Conservation (phyloP, 441 rosid genomes). For the Eutrema salsugineum region DNA sequence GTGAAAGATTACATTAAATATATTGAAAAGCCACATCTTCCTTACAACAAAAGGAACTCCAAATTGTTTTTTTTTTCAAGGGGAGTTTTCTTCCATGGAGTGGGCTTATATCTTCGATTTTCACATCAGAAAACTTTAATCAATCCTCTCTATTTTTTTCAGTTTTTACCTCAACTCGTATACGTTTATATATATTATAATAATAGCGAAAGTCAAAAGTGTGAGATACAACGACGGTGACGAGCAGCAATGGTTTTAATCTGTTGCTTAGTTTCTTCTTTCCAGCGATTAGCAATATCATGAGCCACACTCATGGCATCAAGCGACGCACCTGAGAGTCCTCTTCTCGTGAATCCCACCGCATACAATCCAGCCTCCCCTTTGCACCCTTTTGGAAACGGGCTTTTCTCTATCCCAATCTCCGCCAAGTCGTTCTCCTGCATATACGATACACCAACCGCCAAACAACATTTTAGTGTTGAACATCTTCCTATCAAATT, state of each 20-base stretch:
- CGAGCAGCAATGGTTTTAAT: slow-evolving; percentile 42
- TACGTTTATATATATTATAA: neutral
- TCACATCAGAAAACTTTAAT: neutral
- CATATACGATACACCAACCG: neutral
- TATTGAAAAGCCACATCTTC: slow-evolving; percentile 52
- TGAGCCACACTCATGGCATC: slow-evolving; percentile 61
- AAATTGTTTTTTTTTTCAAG: slow-evolving; percentile 12
- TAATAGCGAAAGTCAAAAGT: slow-evolving; percentile 42
- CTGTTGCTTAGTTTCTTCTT: slow-evolving; percentile 66
- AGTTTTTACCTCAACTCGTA: neutral
- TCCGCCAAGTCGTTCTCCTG: slow-evolving; percentile 68
- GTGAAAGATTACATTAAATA: neutral
- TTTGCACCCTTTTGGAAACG: slow-evolving; percentile 85
- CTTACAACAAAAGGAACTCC: slow-evolving; percentile 18
- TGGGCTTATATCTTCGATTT: slow-evolving; percentile 39
- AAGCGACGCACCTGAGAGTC: slow-evolving; percentile 64
- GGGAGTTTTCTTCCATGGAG: slow-evolving; percentile 29
- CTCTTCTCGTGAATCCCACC: slow-evolving; percentile 80
- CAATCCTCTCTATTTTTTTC: neutral
- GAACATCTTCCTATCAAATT: neutral
- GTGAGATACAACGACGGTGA: slow-evolving; percentile 80
- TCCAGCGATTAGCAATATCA: slow-evolving; percentile 67
- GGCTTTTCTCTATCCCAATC: slow-evolving; percentile 54
- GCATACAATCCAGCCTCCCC: slow-evolving; percentile 70
- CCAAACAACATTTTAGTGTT: neutral